phyloP scores from a whole-genome alignment of 257 asterid genomes.

The Penstemon barbatus region DNA sequence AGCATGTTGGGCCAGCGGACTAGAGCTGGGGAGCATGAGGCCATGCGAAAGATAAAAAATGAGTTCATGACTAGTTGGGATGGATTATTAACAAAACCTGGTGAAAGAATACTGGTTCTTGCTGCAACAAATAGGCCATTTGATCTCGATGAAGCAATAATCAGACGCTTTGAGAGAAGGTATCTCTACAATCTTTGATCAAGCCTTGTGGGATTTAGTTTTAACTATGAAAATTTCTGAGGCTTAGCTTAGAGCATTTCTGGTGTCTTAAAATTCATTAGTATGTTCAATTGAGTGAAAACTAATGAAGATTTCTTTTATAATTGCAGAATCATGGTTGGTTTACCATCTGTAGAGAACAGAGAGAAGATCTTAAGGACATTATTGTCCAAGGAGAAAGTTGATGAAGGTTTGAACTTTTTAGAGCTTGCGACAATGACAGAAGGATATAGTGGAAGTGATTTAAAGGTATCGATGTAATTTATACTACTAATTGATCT shows the following conservation, averaged over 20 bases:
- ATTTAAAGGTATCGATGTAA: constrained; percentile 58
- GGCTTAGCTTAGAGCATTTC: background rate
- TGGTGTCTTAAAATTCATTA: too few relatives aligned
- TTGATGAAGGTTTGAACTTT: constrained; percentile 55
- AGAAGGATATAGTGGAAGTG: constrained; percentile 90
- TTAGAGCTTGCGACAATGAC: constrained; percentile 74
- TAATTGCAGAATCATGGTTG: constrained; percentile 72
- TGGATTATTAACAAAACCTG: constrained; percentile 67
- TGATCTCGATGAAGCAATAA: constrained; percentile 93
- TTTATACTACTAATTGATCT: background rate
- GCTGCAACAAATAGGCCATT: constrained; percentile 93
- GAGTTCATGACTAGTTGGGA: constrained; percentile 97
- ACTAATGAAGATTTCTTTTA: background rate
- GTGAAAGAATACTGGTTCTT: constrained; percentile 81
- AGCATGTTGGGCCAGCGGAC: constrained; percentile 89
- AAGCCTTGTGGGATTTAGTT: background rate
- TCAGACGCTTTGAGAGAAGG: constrained; percentile 91
- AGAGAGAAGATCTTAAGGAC: constrained; percentile 75
- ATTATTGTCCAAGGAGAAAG: constrained; percentile 67
- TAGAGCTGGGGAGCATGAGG: constrained; percentile 85
- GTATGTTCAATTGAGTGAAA: background rate
- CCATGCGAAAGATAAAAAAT: constrained; percentile 85
- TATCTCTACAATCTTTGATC: constrained; percentile 11
- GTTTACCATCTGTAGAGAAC: constrained; percentile 70
- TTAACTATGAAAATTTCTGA: background rate